Evolutionary conservation across 768 basidiomycete species (phyloP).

Genomic region (Serendipita sp.): DNA sequence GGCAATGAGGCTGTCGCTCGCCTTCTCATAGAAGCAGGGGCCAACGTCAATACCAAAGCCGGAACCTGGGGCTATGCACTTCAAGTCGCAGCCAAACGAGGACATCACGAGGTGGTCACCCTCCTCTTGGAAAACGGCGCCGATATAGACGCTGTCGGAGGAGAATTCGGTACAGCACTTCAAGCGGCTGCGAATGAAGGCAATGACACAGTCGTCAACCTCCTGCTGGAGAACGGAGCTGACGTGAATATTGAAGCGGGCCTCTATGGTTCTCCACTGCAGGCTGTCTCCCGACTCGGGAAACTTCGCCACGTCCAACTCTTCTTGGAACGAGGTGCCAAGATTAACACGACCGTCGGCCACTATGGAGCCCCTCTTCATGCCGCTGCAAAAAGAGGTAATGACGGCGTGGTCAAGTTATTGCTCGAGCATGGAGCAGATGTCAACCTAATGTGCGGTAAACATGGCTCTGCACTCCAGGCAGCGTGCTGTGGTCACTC

Average conservation of each 20-base stretch:
- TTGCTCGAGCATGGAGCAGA: not conserved
- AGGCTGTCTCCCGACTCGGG: not conserved
- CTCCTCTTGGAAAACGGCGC: too few species aligned
- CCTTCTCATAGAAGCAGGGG: too few species aligned
- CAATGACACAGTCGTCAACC: not conserved
- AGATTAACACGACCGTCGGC: not conserved
- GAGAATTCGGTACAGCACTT: not conserved
- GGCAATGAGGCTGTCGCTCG: too few species aligned
- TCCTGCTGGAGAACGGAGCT: not conserved
- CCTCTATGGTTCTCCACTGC: not conserved
- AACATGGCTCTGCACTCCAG: too few species aligned
- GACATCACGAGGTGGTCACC: too few species aligned
- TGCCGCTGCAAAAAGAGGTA: not conserved
- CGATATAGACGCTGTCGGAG: not conserved
- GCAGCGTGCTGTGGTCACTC: too few species aligned
- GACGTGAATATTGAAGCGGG: not conserved
- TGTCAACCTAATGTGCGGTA: too few species aligned
- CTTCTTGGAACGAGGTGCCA: not conserved
- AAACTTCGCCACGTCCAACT: not conserved
- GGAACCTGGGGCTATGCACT: too few species aligned
- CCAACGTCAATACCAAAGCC: too few species aligned
- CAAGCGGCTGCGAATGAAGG: not conserved
- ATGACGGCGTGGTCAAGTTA: not conserved
- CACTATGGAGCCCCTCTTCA: not conserved
- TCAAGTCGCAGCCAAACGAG: too few species aligned